These are phyloP conservation scores for Ustilago loliicola DNA, from an alignment of 1,284 basidiomycete genomes.

Conservation along the genomic window DNA sequence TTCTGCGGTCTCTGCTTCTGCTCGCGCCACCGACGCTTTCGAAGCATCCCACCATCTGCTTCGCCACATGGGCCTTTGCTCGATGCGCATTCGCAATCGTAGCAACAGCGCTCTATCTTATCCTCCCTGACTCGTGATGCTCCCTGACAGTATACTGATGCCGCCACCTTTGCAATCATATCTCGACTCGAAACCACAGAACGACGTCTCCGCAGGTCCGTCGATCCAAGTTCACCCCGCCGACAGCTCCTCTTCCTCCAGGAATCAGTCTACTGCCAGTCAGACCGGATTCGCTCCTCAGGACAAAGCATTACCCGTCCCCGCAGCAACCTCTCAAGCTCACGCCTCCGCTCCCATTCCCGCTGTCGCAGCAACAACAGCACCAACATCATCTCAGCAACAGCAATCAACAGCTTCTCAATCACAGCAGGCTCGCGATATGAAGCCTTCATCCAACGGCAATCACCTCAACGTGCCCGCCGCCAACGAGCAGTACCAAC, in stretches of 20 bases:
- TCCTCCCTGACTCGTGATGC: neutral
- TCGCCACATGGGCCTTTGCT: too few species aligned
- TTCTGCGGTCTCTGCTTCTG: too few species aligned
- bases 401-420: slow-evolving; percentile 11
- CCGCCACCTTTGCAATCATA: neutral
- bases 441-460: slow-evolving; percentile 36
- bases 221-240: slow-evolving; percentile 43
- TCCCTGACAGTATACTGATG: slow-evolving; percentile 8
- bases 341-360: slow-evolving; percentile 29
- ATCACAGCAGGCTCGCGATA: slow-evolving; percentile 27
- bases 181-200: slow-evolving; percentile 10
- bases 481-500: slow-evolving; percentile 55
- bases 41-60: too few species aligned
- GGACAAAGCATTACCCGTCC: slow-evolving; percentile 37
- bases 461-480: slow-evolving; percentile 31
- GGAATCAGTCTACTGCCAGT: slow-evolving; percentile 18
- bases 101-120: neutral
- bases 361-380: neutral
- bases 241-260: slow-evolving; percentile 31
- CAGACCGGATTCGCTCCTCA: slow-evolving; percentile 37
- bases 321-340: slow-evolving; percentile 45
- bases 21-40: too few species aligned
- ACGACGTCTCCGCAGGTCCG: slow-evolving; percentile 32
- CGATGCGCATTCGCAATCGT: too few species aligned
- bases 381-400: slow-evolving; percentile 4